phyloP scores from a whole-genome alignment of 768 basidiomycete species.

The Kwoniella newhampshirensis region DNA sequence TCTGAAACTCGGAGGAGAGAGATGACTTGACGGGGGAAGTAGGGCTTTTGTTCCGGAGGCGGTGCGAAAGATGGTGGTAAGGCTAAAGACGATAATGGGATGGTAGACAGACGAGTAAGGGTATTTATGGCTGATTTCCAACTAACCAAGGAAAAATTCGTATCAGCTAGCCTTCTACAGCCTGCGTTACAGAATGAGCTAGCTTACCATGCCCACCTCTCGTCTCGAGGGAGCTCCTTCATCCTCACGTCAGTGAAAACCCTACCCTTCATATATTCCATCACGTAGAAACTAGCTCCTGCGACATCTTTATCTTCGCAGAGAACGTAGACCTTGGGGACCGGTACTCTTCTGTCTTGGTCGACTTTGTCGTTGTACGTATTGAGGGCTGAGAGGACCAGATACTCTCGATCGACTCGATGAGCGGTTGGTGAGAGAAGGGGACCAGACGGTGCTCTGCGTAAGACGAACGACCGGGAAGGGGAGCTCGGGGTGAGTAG shows the following conservation, averaged over 20 bases:
- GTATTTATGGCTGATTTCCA: constrained; percentile 48
- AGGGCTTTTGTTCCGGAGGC: constrained; percentile 56
- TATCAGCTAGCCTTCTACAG: background rate
- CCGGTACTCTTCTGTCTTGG: constrained; percentile 62
- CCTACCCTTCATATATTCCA: constrained; percentile 92
- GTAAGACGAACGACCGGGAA: constrained; percentile 72
- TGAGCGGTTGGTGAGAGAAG: constrained; percentile 89
- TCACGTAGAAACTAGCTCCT: constrained; percentile 91
- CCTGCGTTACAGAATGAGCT: background rate
- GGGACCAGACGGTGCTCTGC: constrained; percentile 86
- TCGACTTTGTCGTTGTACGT: constrained; percentile 64
- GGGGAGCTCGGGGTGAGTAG: constrained; percentile 74
- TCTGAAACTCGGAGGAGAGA: constrained; percentile 76
- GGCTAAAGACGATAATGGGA: constrained; percentile 65
- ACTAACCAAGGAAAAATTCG: constrained; percentile 17
- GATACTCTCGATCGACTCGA: constrained; percentile 90
- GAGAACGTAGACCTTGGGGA: constrained; percentile 77
- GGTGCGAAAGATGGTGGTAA: constrained; percentile 57
- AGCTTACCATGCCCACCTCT: constrained; percentile 70
- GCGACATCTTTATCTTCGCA: constrained; percentile 76
- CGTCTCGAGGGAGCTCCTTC: constrained; percentile 63
- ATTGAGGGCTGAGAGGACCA: constrained; percentile 73
- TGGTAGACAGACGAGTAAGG: constrained; percentile 49
- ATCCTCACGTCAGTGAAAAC: constrained; percentile 85
- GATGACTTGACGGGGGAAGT: constrained; percentile 92